phyloP scores from a whole-genome alignment of 495 filamentous ascomycete genomes.

The Aspergillus saccharolyticus region DNA sequence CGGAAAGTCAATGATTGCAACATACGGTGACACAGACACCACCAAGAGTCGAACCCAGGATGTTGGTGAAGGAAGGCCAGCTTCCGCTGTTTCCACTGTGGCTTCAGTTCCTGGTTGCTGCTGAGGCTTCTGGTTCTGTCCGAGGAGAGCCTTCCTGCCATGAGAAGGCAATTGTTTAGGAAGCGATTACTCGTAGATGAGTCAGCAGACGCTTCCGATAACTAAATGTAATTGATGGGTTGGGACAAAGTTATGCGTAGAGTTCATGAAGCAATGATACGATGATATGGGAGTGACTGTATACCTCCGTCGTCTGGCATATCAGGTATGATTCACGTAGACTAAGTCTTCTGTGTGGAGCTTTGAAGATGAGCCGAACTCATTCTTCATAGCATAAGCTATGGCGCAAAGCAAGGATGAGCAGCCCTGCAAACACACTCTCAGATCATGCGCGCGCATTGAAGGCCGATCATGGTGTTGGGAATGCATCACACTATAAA shows the following conservation, averaged over 20 bases:
- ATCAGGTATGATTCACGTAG: not conserved
- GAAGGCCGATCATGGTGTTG: not conserved
- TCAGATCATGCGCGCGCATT: not conserved
- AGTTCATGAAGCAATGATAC: not conserved
- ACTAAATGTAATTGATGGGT: not conserved
- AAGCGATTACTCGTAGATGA: not conserved
- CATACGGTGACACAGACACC: not conserved
- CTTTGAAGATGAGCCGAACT: not conserved
- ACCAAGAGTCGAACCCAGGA: not conserved
- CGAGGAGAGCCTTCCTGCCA: not conserved
- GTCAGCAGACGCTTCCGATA: not conserved
- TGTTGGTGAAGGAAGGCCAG: not conserved
- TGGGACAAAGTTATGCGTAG: not conserved
- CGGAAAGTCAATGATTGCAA: not conserved
- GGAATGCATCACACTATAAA: not conserved
- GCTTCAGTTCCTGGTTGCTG: not conserved
- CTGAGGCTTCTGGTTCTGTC: not conserved
- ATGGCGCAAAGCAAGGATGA: not conserved
- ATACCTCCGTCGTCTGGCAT: not conserved
- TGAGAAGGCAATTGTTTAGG: too few relatives aligned
- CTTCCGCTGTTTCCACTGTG: not conserved
- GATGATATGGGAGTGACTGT: not conserved
- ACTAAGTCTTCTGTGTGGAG: not conserved
- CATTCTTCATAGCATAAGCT: not conserved
- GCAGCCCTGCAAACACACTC: not conserved